These are phyloP conservation scores for Lindgomyces ingoldianus DNA, from an alignment of 495 filamentous ascomycete genomes.

Conservation along the genomic window DNA sequence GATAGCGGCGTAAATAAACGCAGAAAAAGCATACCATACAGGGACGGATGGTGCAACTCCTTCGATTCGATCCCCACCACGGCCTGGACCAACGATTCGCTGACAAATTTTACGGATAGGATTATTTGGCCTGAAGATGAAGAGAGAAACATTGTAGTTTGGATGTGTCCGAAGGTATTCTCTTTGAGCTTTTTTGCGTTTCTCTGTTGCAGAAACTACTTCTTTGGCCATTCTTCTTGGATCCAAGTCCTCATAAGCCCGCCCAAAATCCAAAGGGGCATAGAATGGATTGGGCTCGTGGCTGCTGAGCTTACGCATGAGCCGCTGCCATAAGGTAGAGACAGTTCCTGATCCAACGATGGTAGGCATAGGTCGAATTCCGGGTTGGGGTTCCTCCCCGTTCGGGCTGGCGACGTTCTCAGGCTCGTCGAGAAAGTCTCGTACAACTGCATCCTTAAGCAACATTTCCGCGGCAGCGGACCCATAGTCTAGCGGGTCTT, in stretches of 20 bases:
- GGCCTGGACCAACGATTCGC: conserved; percentile 85
- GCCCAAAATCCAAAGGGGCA: conserved; percentile 72
- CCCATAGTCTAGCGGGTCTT: conserved; percentile 85
- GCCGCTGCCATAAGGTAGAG: conserved; percentile 59
- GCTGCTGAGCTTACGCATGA: conserved; percentile 56
- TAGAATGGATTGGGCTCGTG: conserved; percentile 95
- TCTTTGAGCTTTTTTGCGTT: conserved; percentile 81
- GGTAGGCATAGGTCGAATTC: conserved; percentile 34
- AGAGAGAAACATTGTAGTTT: conserved; percentile 89
- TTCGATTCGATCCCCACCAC: conserved; percentile 80
- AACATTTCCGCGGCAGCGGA: conserved; percentile 91
- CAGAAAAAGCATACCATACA: conserved; percentile 90
- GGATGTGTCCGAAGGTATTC: conserved; percentile 87
- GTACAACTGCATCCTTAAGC: conserved; percentile 89
- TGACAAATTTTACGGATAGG: conserved; percentile 82
- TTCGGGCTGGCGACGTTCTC: conserved; percentile 20
- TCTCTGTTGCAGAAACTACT: conserved; percentile 78
- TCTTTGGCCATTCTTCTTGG: conserved; percentile 84
- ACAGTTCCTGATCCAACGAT: conserved; percentile 47
- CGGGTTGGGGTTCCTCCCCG: conserved; percentile 28
- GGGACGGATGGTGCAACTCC: conserved; percentile 82
- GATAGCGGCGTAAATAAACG: conserved; percentile 89
- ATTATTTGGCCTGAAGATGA: conserved; percentile 76
- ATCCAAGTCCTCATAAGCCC: conserved; percentile 73
- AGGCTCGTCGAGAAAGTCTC: conserved; percentile 87